Evolutionary conservation across 2,329 filamentous ascomycete species (phyloP).

Genomic region (Septoria petroselini): DNA sequence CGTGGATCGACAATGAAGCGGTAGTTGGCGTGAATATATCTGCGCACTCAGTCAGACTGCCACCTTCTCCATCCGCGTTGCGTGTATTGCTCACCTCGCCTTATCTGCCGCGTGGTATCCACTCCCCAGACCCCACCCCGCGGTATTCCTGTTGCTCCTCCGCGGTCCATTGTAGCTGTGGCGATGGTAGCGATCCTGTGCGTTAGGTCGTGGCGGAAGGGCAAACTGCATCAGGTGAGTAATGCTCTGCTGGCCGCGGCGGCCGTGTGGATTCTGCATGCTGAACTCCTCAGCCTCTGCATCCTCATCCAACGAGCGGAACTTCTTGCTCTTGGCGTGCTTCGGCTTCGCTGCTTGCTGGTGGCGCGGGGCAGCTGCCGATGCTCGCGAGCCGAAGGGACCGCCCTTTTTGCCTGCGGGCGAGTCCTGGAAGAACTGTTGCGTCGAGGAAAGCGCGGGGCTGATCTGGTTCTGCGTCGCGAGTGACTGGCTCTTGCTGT

Average conservation of each 20-base stretch:
- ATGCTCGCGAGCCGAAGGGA: constrained; percentile 27
- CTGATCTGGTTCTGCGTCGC: constrained; percentile 38
- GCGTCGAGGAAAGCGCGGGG: constrained; percentile 45
- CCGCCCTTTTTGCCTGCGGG: constrained; percentile 37
- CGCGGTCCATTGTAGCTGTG: constrained; percentile 41
- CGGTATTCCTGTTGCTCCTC: constrained; percentile 59
- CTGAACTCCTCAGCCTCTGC: constrained; percentile 65
- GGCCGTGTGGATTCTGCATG: constrained; percentile 47
- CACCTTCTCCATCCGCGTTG: not conserved
- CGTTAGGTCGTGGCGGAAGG: constrained; percentile 66
- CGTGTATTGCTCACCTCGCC: constrained; percentile 60
- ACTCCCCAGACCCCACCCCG: constrained; percentile 80
- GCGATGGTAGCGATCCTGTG: constrained; percentile 52
- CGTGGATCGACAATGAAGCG: constrained; percentile 88
- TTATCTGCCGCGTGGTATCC: constrained; percentile 90
- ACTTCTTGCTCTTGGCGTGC: constrained; percentile 76
- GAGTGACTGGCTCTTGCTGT: constrained; percentile 41
- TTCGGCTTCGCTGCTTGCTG: constrained; percentile 74
- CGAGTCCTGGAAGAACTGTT: constrained; percentile 44
- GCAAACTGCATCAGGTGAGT: constrained; percentile 94
- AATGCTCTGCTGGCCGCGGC: constrained; percentile 93
- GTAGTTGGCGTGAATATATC: constrained; percentile 94
- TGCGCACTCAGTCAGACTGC: constrained; percentile 39
- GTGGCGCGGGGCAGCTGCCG: constrained; percentile 59
- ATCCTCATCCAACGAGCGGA: constrained; percentile 72